A percentile compares a stretch with the other conserved stretches of the same genome.
Evolutionary conservation across 352 stramenopile species (phyloP).

Genomic region (Globisporangium iwayamae): DNA sequence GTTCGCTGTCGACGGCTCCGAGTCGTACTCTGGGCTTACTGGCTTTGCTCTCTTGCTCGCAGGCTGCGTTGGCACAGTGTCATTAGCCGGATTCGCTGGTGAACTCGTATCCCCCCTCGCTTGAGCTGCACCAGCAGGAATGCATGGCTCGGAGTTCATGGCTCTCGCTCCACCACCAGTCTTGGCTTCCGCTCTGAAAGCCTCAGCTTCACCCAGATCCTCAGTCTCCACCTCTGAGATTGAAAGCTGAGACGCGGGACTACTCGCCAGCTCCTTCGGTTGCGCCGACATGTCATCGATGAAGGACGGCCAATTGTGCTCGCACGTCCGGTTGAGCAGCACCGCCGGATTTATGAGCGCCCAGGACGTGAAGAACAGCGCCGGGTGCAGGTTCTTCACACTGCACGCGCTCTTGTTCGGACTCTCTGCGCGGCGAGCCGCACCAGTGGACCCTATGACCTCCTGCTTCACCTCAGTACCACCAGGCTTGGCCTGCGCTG

Average conservation of each 20-base stretch:
- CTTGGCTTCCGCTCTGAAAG: neutral
- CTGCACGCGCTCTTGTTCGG: slow-evolving; percentile 24
- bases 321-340: slow-evolving; percentile 64
- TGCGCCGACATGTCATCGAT: slow-evolving; percentile 39
- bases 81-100: neutral
- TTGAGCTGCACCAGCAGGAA: neutral
- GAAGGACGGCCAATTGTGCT: slow-evolving; percentile 82
- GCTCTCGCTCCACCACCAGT: neutral
- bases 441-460: neutral
- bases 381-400: slow-evolving; percentile 68
- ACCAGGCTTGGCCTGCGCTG: neutral
- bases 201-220: neutral
- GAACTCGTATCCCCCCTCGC: neutral
- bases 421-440: too few species aligned
- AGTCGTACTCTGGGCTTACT: neutral
- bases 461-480: neutral
- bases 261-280: slow-evolving; percentile 19
- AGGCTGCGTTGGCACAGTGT: neutral
- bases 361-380: slow-evolving; percentile 85
- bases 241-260: slow-evolving; percentile 7
- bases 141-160: neutral
- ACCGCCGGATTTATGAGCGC: slow-evolving; percentile 62
- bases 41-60: neutral
- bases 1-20: slow-evolving; percentile 8
- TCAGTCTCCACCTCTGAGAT: neutral